phyloP scores from a whole-genome alignment of 2,329 filamentous ascomycete species.

The Aspergillus carbonarius region DNA sequence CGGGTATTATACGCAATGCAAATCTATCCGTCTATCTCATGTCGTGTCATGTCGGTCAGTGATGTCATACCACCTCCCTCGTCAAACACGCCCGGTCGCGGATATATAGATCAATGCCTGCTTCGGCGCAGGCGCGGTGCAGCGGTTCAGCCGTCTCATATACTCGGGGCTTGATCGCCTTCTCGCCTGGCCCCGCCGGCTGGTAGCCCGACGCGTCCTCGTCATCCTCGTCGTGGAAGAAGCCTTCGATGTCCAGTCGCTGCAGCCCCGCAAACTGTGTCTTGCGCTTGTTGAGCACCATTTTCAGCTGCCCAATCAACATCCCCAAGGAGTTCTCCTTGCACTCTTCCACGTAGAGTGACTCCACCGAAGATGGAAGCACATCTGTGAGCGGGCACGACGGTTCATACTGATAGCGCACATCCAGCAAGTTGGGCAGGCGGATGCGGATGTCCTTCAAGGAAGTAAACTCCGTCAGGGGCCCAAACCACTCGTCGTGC shows the following conservation, averaged over 20 bases:
- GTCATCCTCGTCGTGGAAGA: slow-evolving; percentile 27
- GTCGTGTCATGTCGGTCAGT: neutral
- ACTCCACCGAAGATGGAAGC: slow-evolving; percentile 25
- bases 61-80: slow-evolving; percentile 1
- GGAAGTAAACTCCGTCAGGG: slow-evolving; percentile 26
- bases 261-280: slow-evolving; percentile 19
- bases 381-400: slow-evolving; percentile 22
- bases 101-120: slow-evolving; percentile 24
- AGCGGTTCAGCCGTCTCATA: slow-evolving; percentile 25
- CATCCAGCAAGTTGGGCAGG: slow-evolving; percentile 31
- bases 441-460: slow-evolving; percentile 32
- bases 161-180: slow-evolving; percentile 24
- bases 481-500: slow-evolving; percentile 33
- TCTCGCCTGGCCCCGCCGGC: slow-evolving; percentile 7
- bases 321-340: slow-evolving; percentile 27
- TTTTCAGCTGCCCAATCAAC: slow-evolving; percentile 24
- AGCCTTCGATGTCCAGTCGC: slow-evolving; percentile 27
- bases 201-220: slow-evolving; percentile 21
- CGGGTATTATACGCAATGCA: neutral
- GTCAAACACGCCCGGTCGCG: slow-evolving; percentile 25
- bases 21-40: neutral
- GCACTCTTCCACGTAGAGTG: slow-evolving; percentile 29
- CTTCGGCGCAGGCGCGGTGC: slow-evolving; percentile 19
- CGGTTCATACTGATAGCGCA: slow-evolving; percentile 28
- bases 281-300: slow-evolving; percentile 22